Percentiles rank a stretch among this genome's conserved stretches.
These are phyloP conservation scores for Exidia glandulosa DNA, from an alignment of 768 basidiomycete genomes.

Conservation along the genomic window DNA sequence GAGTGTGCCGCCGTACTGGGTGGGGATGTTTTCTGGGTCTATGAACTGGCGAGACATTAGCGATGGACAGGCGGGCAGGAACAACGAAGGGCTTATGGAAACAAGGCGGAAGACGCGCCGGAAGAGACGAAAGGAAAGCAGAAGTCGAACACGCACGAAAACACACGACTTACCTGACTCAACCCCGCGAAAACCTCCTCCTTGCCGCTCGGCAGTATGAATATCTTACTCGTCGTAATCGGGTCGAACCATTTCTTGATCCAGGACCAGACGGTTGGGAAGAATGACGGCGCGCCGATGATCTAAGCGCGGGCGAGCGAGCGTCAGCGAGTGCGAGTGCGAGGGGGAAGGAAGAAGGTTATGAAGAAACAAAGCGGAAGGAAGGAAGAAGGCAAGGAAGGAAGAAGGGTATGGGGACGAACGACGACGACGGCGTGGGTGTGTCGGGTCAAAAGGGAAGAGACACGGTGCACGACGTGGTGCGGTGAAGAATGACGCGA, in stretches of 20 bases:
- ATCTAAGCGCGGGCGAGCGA: conserved; percentile 18
- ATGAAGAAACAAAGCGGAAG: too few species aligned
- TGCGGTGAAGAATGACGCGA: too few species aligned
- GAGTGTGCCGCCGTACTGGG: conserved; percentile 61
- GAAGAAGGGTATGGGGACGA: not conserved
- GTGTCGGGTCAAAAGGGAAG: too few species aligned
- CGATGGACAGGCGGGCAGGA: too few species aligned
- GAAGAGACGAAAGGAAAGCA: too few species aligned
- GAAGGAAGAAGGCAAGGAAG: too few species aligned
- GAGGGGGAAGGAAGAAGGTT: too few species aligned
- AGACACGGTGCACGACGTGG: too few species aligned
- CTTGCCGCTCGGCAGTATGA: conserved; percentile 33
- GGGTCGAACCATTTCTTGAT: conserved; percentile 81
- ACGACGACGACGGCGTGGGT: too few species aligned
- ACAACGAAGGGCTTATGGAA: too few species aligned
- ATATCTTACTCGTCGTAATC: conserved; percentile 65
- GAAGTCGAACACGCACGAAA: too few species aligned
- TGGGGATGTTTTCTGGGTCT: conserved; percentile 42
- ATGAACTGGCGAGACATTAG: conserved; percentile 35
- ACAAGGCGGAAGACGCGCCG: too few species aligned
- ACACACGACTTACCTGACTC: not conserved
- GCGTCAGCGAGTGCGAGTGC: not conserved
- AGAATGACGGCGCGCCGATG: conserved; percentile 75
- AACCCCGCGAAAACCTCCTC: not conserved
- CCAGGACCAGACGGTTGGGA: conserved; percentile 77